Base-by-base conservation (phyloP, 495 filamentous ascomycete species). In the Daldinia vernicosa region DNA sequence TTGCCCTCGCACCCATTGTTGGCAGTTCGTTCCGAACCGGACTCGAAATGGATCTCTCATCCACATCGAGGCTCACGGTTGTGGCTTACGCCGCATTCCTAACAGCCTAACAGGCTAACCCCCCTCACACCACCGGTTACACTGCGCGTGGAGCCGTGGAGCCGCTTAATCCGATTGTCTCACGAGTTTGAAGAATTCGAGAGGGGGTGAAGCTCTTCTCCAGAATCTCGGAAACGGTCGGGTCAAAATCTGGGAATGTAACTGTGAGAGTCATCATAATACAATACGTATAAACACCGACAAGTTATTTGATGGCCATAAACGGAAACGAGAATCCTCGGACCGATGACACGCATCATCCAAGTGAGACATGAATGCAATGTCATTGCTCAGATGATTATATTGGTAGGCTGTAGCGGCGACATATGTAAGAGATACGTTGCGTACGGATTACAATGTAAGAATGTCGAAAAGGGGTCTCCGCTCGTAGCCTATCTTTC, bases 31-130 rank as follows among this genome's bases (percentile, higher is more conserved):
- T 59, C 59, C 60, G 66, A 69, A 59, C 28, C 53, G 60, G 54
- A 58, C 30, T 55, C 11, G 33, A 35, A 33, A 33, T n/a, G 24
- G 40, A 51, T 55, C 26, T 55, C 26, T 26, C 54, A 32, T 37
- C 26, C 24, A 50, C 22, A 39, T 39, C 32, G 17, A 57, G 30
- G 30, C 32, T 56, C 27, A 19, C 40, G 40, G 51, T 63, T 50
- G 50, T 60, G 55, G 70, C 65, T 68, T 40, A 68, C 56, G 64
- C 70, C 50, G 50, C 65, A 61, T 64, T 61, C 65, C 70, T 64
- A 56, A 22, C 37, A n/a, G n/a, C n/a, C n/a, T n/a, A n/a, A n/a
- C n/a, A n/a, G n/a, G n/a, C n/a, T n/a, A n/a, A n/a, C n/a, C n/a
- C 50, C 47, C 28, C 8, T 67, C 47, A 60, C 37, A 15, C 56